phyloP scores from a whole-genome alignment of 2,329 filamentous ascomycete species.

The Calonectria montana region DNA sequence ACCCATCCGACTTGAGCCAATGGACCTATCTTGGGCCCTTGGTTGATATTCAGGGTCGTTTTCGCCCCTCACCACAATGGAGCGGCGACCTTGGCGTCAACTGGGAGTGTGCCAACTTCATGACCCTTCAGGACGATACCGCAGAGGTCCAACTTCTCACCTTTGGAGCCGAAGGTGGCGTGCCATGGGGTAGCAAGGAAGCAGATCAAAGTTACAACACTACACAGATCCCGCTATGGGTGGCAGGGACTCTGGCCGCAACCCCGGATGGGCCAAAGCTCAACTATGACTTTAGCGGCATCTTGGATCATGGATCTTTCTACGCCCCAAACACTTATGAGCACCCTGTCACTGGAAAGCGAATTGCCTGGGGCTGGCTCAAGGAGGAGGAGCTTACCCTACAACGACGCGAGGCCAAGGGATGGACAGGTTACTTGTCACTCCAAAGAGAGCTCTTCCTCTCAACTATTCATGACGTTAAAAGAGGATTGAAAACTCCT shows the following conservation, averaged over 20 bases:
- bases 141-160: slow-evolving; percentile 52
- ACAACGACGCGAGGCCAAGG: slow-evolving; percentile 54
- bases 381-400: slow-evolving; percentile 62
- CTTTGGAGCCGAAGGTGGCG: slow-evolving; percentile 55
- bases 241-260: slow-evolving; percentile 49
- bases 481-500: slow-evolving; percentile 47
- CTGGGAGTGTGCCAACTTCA: slow-evolving; percentile 60
- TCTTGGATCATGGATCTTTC: slow-evolving; percentile 59
- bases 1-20: slow-evolving; percentile 48
- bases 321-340: slow-evolving; percentile 63
- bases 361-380: slow-evolving; percentile 62
- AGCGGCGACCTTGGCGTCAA: slow-evolving; percentile 60
- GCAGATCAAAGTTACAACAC: background rate
- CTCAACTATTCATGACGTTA: slow-evolving; percentile 51
- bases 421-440: slow-evolving; percentile 62
- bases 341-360: slow-evolving; percentile 53
- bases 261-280: slow-evolving; percentile 34
- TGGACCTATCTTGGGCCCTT: slow-evolving; percentile 58
- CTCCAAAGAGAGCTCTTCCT: slow-evolving; percentile 57
- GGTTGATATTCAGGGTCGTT: slow-evolving; percentile 50
- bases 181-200: slow-evolving; percentile 15
- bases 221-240: slow-evolving; percentile 50
- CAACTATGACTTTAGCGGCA: slow-evolving; percentile 54
- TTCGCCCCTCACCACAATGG: slow-evolving; percentile 53
- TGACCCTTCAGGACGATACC: slow-evolving; percentile 48